A percentile compares a stretch with the other conserved stretches of the same genome.
Evolutionary conservation across 148 eudicot genomes (phyloP).

Genomic region (Amaranthus palmeri): DNA sequence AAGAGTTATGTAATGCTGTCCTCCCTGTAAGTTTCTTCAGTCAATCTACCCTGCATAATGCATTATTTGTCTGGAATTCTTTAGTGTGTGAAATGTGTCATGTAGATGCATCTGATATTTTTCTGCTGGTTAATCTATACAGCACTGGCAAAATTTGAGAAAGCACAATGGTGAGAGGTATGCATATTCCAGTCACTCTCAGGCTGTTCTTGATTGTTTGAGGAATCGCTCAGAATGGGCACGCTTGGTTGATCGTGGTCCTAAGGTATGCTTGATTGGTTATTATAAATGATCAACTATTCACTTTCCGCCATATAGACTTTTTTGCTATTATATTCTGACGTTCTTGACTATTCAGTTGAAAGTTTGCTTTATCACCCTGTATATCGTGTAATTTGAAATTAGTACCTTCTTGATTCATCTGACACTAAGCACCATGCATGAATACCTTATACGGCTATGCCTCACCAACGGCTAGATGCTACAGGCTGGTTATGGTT

Average conservation of each 20-base stretch:
- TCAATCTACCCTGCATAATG: neutral
- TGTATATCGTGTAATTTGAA: no score
- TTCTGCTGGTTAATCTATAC: slow-evolving; percentile 23
- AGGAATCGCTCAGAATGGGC: slow-evolving; percentile 98
- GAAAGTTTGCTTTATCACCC: no score
- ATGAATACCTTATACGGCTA: no score
- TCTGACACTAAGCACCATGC: no score
- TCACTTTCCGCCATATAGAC: neutral
- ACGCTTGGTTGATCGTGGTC: slow-evolving; percentile 93
- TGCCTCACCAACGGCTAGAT: no score
- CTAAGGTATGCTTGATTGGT: slow-evolving; percentile 88
- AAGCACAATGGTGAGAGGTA: slow-evolving; percentile 98
- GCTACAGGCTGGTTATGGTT: no score
- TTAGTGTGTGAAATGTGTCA: neutral
- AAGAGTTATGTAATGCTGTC: slow-evolving; percentile 86
- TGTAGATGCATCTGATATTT: slow-evolving; percentile 6
- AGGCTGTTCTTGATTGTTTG: slow-evolving; percentile 97
- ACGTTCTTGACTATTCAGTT: no score
- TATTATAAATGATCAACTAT: no score
- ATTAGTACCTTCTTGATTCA: no score
- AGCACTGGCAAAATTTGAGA: slow-evolving; percentile 96
- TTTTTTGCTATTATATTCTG: no score
- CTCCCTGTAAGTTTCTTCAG: slow-evolving; percentile 61
- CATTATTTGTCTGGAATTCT: slow-evolving; percentile 5
- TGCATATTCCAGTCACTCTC: slow-evolving; percentile 90